A percentile compares a stretch with the other conserved stretches of the same genome.
phyloP scores from a whole-genome alignment of 345 rosid species.

The Eucalyptus decipiens region DNA sequence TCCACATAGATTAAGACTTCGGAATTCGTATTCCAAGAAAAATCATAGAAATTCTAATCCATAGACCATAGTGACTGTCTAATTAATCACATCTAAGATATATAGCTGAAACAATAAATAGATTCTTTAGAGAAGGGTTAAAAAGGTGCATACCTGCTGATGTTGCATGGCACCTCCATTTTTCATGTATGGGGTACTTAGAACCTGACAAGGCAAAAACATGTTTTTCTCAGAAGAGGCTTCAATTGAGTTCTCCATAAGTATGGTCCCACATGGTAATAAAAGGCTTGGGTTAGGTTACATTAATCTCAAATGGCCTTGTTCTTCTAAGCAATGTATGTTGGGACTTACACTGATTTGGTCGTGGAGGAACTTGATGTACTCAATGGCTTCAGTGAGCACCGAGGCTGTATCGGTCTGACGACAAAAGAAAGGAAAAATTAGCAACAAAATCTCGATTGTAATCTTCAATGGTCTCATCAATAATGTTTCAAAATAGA shows the following conservation, averaged over 20 bases:
- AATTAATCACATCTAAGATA: background rate
- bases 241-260: background rate
- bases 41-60: background rate
- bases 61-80: background rate
- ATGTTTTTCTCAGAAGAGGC: background rate
- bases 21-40: background rate
- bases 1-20: background rate
- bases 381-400: slow-evolving; percentile 95
- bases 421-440: background rate
- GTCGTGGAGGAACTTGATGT: slow-evolving; percentile 93
- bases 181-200: slow-evolving; percentile 93
- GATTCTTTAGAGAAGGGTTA: background rate
- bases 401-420: slow-evolving; percentile 99
- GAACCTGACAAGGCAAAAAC: slow-evolving; percentile 27
- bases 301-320: background rate
- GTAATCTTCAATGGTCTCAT: background rate
- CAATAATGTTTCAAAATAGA: background rate
- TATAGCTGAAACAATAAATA: background rate
- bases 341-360: slow-evolving; percentile 69
- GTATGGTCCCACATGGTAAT: background rate
- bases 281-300: background rate
- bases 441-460: background rate
- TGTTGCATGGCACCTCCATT: slow-evolving; percentile 75
- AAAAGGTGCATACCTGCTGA: slow-evolving; percentile 30
- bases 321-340: background rate